A percentile compares a stretch with the other conserved stretches of the same genome.
These are phyloP conservation scores for Halophytophthora polymorphica DNA, from an alignment of 352 stramenopile species.

Conservation along the genomic window DNA sequence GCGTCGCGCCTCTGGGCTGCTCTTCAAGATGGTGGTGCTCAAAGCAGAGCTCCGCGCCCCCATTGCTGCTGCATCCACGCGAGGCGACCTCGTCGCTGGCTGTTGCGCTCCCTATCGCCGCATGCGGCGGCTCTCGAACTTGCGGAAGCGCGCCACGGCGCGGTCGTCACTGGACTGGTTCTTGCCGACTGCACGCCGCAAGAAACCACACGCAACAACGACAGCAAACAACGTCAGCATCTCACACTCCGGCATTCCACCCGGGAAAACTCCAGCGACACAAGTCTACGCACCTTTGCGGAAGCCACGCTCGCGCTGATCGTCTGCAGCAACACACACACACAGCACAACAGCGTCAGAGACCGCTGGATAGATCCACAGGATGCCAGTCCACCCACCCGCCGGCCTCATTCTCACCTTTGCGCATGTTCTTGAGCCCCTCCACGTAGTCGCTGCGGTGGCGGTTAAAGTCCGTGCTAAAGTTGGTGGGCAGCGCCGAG, in stretches of 20 bases:
- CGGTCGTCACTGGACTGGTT: conserved; percentile 60
- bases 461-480: conserved; percentile 76
- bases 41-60: no score
- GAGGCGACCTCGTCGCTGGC: not conserved
- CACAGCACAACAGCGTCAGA: not conserved
- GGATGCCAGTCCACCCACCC: no score
- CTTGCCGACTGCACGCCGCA: conserved; percentile 38
- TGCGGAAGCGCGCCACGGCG: conserved; percentile 68
- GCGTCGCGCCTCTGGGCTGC: no score
- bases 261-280: no score
- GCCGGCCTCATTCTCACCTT: conserved; percentile 28
- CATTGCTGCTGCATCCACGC: not conserved
- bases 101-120: conserved; percentile 12
- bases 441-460: conserved; percentile 63
- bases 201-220: conserved; percentile 3
- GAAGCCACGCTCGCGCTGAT: conserved; percentile 68
- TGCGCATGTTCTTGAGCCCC: conserved; percentile 64
- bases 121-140: conserved; percentile 59
- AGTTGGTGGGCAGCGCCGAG: conserved; percentile 66
- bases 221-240: not conserved
- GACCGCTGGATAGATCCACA: not conserved
- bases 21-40: no score
- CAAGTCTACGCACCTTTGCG: conserved; percentile 37
- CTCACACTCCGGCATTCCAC: no score
- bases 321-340: conserved; percentile 34